Conservation (phyloP, 2,329 filamentous ascomycete genomes). For the Colletotrichum spaethianum region DNA sequence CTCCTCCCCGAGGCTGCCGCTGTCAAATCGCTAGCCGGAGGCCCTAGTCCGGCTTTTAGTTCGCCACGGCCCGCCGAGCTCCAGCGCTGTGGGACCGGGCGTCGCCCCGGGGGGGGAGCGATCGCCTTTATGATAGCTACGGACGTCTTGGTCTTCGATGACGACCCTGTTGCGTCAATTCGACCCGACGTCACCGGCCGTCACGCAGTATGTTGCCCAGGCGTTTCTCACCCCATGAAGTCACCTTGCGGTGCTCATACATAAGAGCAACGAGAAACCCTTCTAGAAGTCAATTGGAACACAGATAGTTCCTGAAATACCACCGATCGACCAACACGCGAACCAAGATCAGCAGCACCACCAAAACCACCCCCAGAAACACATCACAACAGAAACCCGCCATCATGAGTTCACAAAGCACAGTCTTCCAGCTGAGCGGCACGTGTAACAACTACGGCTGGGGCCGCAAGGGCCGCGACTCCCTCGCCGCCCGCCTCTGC, state of each 20-base stretch:
- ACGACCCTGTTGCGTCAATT: conserved; percentile 40
- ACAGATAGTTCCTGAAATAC: background rate
- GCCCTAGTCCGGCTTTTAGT: conserved; percentile 6
- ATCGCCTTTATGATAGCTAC: background rate
- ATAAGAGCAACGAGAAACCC: background rate
- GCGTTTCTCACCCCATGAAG: background rate
- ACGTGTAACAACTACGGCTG: conserved; percentile 75
- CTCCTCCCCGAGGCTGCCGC: background rate
- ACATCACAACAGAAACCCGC: background rate
- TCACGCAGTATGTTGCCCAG: conserved; percentile 2
- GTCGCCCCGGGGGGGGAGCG: background rate
- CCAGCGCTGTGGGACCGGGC: conserved; percentile 10
- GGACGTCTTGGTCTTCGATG: conserved; percentile 16
- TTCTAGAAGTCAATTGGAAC: background rate
- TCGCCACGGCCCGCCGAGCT: conserved; percentile 22
- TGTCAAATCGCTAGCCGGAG: background rate
- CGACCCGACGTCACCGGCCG: conserved; percentile 33
- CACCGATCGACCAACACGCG: background rate
- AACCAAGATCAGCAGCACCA: background rate
- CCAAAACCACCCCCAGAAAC: background rate
- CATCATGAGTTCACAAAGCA: conserved; percentile 42
- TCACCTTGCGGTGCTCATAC: background rate
- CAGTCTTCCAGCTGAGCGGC: conserved; percentile 62
- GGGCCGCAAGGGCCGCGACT: conserved; percentile 78
- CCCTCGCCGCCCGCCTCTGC: conserved; percentile 76